Evolutionary conservation across 345 rosid genomes (phyloP).

Genomic region (Eucalyptus pumila): DNA sequence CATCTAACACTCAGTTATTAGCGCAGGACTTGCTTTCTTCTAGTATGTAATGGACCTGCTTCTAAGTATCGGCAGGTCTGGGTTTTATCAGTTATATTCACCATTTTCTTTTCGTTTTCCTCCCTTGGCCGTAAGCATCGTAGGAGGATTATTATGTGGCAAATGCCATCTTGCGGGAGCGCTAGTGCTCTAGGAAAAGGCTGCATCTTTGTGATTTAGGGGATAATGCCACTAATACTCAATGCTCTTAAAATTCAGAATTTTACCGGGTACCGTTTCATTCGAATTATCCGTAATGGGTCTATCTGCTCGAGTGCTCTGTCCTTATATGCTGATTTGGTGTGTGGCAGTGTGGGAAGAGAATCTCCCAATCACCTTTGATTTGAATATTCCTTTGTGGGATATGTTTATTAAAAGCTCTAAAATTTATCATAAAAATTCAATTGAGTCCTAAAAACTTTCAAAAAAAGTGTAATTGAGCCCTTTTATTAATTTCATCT

Average conservation of each 20-base stretch:
- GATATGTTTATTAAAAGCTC: too few species aligned
- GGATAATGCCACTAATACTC: background rate
- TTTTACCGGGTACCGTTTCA: background rate
- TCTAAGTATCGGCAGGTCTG: background rate
- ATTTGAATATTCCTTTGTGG: background rate
- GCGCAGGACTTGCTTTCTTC: background rate
- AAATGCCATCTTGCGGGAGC: background rate
- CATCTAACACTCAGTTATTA: background rate
- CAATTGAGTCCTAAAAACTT: rapidly evolving
- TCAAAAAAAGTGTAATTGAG: too few species aligned
- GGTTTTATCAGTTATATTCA: background rate
- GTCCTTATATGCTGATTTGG: background rate
- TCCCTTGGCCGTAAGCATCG: background rate
- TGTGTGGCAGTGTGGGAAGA: background rate
- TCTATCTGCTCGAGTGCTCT: background rate
- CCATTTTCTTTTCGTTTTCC: background rate
- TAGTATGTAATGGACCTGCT: background rate
- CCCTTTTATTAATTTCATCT: too few species aligned
- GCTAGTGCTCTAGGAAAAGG: background rate
- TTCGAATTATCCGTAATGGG: background rate
- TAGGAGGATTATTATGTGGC: background rate
- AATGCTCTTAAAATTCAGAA: background rate
- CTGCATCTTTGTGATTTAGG: background rate
- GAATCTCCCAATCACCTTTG: background rate
- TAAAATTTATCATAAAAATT: too few species aligned